Conservation (phyloP, 768 basidiomycete genomes). For the Kwoniella pini region DNA sequence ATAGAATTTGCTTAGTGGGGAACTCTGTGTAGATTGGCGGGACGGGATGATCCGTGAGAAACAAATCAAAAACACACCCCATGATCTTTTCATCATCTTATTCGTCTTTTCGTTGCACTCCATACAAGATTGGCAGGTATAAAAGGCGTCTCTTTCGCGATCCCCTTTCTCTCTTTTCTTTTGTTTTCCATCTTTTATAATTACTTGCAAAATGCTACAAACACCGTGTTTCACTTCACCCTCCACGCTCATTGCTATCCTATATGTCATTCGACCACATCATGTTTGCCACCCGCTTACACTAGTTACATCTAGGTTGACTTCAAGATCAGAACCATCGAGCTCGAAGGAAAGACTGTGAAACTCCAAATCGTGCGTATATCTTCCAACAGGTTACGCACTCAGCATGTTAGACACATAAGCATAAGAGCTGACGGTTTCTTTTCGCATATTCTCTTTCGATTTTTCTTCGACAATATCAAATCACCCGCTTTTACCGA, state of each 20-base stretch:
- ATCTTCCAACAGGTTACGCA: constrained; percentile 17
- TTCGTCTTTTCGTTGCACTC: not conserved
- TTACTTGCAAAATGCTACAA: not conserved
- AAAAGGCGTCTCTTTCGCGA: not conserved
- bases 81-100: too few relatives aligned
- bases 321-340: constrained; percentile 86
- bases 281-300: not conserved
- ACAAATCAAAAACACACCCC: too few relatives aligned
- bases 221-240: not conserved
- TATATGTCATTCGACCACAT: not conserved
- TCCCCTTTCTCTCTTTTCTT: not conserved
- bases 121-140: not conserved
- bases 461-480: not conserved
- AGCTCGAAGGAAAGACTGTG: constrained; percentile 95
- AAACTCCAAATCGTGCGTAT: constrained; percentile 92
- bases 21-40: not conserved
- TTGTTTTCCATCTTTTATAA: not conserved
- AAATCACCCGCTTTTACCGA: not conserved
- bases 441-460: constrained; percentile 3
- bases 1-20: too few relatives aligned
- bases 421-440: constrained; percentile 17
- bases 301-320: constrained; percentile 23
- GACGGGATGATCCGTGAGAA: not conserved
- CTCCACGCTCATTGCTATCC: not conserved
- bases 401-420: constrained; percentile 18